Percentiles rank a stretch among this genome's conserved stretches.
Evolutionary conservation across 2,329 filamentous ascomycete species (phyloP).

Genomic region (Aureobasidium melanogenum): DNA sequence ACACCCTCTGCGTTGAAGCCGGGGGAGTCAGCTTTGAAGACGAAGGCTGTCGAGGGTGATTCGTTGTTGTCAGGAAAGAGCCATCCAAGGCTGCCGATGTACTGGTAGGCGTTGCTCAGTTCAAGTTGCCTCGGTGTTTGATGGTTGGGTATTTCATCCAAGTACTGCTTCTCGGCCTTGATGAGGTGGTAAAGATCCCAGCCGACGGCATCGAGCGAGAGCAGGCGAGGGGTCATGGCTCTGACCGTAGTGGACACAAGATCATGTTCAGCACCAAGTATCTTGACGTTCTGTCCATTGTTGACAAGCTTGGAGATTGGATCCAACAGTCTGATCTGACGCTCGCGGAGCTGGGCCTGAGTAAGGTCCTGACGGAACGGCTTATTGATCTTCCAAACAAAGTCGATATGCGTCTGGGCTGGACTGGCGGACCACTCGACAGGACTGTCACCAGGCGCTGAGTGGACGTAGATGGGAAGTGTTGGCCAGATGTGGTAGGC

Average conservation of each 20-base stretch:
- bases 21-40: neutral
- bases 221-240: neutral
- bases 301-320: constrained; percentile 3
- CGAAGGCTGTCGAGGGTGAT: neutral
- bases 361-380: neutral
- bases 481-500: constrained; percentile 2
- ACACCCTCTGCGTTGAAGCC: neutral
- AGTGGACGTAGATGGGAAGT: constrained; percentile 3
- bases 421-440: constrained; percentile 2
- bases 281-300: neutral
- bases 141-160: neutral
- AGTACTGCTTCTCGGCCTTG: constrained; percentile 2
- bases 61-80: neutral
- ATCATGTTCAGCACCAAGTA: constrained; percentile 1
- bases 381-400: constrained; percentile 1
- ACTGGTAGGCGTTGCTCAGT: neutral
- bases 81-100: neutral
- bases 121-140: neutral
- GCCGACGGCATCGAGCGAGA: constrained; percentile 2
- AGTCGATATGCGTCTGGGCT: neutral
- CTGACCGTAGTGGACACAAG: neutral
- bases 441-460: neutral
- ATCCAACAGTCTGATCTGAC: constrained; percentile 2
- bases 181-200: constrained; percentile 6
- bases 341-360: neutral